These are phyloP conservation scores for Marsdenia floribunda DNA, from an alignment of 257 asterid species.

Conservation along the genomic window DNA sequence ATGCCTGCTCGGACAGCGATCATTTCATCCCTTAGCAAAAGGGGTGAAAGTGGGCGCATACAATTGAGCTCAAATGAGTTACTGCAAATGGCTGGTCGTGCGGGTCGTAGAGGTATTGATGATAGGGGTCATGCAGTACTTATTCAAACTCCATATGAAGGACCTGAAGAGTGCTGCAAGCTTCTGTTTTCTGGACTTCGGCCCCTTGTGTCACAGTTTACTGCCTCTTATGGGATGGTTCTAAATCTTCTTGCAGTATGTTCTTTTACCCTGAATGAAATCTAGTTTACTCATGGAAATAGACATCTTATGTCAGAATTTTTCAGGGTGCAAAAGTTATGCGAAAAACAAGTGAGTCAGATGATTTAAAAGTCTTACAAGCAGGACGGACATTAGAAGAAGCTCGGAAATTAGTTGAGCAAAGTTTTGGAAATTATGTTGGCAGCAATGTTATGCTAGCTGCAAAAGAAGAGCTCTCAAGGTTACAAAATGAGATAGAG, in stretches of 20 bases:
- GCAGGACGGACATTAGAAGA: slow-evolving; percentile 91
- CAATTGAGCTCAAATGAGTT: slow-evolving; percentile 77
- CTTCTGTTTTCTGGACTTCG: slow-evolving; percentile 88
- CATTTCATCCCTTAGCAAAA: slow-evolving; percentile 88
- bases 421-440: slow-evolving; percentile 97
- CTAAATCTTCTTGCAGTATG: slow-evolving; percentile 93
- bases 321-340: slow-evolving; percentile 87
- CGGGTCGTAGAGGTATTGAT: slow-evolving; percentile 99
- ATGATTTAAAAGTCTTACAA: slow-evolving; percentile 41
- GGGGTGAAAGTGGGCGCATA: slow-evolving; percentile 79
- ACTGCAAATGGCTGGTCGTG: slow-evolving; percentile 99
- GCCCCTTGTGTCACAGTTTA: slow-evolving; percentile 96
- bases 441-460: slow-evolving; percentile 98
- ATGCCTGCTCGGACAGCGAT: slow-evolving; percentile 99
- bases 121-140: slow-evolving; percentile 86
- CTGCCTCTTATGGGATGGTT: slow-evolving; percentile 99
- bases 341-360: slow-evolving; percentile 48
- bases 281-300: slow-evolving; percentile 17
- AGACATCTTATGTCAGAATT: slow-evolving; percentile 19
- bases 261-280: slow-evolving; percentile 17
- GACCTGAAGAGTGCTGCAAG: slow-evolving; percentile 92
- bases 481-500: slow-evolving; percentile 77
- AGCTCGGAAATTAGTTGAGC: slow-evolving; percentile 91
- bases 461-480: slow-evolving; percentile 84
- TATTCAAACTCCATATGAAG: slow-evolving; percentile 88